Evolutionary conservation across 176 grass and related monocot species (phyloP), one percentile per base, ranked within the genome.

Genomic region (Otatea glauca): DNA sequence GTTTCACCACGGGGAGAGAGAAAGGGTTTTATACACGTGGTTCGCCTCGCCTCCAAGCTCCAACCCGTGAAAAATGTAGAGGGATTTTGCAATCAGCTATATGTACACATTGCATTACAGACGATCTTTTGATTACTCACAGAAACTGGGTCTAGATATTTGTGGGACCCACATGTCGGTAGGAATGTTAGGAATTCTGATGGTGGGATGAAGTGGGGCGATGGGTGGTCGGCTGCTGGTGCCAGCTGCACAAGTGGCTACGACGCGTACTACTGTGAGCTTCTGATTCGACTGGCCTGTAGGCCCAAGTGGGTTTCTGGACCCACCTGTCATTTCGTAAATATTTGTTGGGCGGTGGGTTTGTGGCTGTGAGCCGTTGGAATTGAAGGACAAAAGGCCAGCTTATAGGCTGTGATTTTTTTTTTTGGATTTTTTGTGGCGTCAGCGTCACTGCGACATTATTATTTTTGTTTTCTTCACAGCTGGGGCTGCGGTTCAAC

Each of bases 141-240:
- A 60, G 75, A 18, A 0, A 10, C 0, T 50, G 68, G 87, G 81
- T 4, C 16, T 27, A 0, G 0, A 0, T 0, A 0, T 0, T 0
- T 0, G 0, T 6, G 41, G 74, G 49, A 0, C 0, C 69, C 49
- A 12, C 0, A 0, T 69, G 39, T 89, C 69, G 17, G 87, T 0
- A 27, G 7, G 3, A 0, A 0, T 4, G 7, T 0, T 25, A 1
- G 8, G 50, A 21, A 8, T 3, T 15, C 0, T 14, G 34, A n/a
- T 11, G 29, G 2, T 17, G 21, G 2, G 5, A 24, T 9, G 60
- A 45, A 17, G 50, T 50, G 29, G 27, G 17, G 20, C 27, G 55
- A 45, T 7, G 80, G 64, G 64, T 59, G 81, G 72, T 15, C 65
- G 56, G 78, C 78, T 58, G 78, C 25, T 86, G 78, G 77, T 65